Evolutionary conservation across 2,329 filamentous ascomycete genomes (phyloP).

Genomic region (Colletotrichum nymphaeae): DNA sequence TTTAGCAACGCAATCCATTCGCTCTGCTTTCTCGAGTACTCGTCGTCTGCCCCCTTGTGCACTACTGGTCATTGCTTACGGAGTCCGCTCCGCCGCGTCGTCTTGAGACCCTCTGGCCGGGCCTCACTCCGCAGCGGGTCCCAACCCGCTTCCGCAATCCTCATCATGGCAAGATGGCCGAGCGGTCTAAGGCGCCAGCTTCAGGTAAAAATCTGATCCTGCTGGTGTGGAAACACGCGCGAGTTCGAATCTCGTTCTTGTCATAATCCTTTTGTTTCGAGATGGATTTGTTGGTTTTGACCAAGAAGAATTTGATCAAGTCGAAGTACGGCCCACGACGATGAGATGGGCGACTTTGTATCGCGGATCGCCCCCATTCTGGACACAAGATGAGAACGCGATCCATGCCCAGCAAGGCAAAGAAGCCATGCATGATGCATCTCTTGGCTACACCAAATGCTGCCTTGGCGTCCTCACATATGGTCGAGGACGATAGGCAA

Average conservation of each 20-base stretch:
- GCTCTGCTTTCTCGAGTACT: not conserved
- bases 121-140: not conserved
- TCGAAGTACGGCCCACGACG: not conserved
- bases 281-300: not conserved
- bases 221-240: conserved; percentile 31
- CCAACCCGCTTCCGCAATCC: not conserved
- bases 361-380: not conserved
- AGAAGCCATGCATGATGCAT: not conserved
- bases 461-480: not conserved
- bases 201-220: conserved; percentile 7
- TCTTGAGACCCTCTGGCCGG: not conserved
- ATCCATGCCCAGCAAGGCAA: not conserved
- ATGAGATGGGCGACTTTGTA: not conserved
- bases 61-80: not conserved
- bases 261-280: conserved; percentile 11
- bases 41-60: not conserved
- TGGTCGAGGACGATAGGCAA: not conserved
- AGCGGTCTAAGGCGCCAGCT: conserved; percentile 34
- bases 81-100: not conserved
- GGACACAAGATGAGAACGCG: not conserved
- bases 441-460: not conserved
- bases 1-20: not conserved
- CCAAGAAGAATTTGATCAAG: too few species aligned
- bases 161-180: conserved; percentile 26
- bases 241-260: conserved; percentile 33